Percentiles rank a stretch among this genome's conserved stretches.
These are phyloP conservation scores for Claviceps spartinae DNA, from an alignment of 2,329 filamentous ascomycete genomes.

Conservation along the genomic window DNA sequence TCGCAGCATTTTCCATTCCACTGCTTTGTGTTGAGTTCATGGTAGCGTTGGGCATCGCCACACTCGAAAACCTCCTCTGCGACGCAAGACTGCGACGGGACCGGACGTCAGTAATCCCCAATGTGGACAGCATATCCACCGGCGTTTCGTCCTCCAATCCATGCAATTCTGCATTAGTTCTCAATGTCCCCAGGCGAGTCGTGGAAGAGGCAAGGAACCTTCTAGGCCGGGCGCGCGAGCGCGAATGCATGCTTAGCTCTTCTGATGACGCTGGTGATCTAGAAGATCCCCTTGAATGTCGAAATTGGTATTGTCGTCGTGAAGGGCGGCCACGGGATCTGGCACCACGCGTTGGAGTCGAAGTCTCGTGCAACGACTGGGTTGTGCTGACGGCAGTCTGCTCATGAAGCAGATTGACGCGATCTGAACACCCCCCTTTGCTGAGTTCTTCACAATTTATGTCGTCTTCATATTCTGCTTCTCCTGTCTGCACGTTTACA, in stretches of 20 bases:
- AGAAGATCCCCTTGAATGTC: background rate
- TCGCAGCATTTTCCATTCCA: background rate
- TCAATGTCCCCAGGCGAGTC: background rate
- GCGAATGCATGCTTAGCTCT: slow-evolving; percentile 1
- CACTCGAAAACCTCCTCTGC: background rate
- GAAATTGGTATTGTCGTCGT: slow-evolving; percentile 12
- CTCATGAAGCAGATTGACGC: background rate
- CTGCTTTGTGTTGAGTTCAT: background rate
- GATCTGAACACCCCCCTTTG: slow-evolving; percentile 6
- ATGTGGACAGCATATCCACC: background rate
- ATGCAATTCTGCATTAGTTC: background rate
- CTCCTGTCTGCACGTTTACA: slow-evolving; percentile 16
- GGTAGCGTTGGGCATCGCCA: background rate
- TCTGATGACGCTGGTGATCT: background rate
- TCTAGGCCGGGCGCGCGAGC: slow-evolving; percentile 17
- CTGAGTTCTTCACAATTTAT: background rate
- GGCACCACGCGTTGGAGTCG: background rate
- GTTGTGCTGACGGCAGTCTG: background rate
- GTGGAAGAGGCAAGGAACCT: slow-evolving; percentile 5
- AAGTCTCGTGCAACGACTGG: background rate
- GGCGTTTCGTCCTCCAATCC: background rate
- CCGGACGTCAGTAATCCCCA: background rate
- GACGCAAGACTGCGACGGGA: background rate
- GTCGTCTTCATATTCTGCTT: slow-evolving; percentile 2
- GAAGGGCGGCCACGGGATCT: slow-evolving; percentile 20